Percentiles rank a stretch among this genome's conserved stretches.
These are phyloP conservation scores for Pelargonium australe DNA, from an alignment of 441 rosid genomes.

Conservation along the genomic window DNA sequence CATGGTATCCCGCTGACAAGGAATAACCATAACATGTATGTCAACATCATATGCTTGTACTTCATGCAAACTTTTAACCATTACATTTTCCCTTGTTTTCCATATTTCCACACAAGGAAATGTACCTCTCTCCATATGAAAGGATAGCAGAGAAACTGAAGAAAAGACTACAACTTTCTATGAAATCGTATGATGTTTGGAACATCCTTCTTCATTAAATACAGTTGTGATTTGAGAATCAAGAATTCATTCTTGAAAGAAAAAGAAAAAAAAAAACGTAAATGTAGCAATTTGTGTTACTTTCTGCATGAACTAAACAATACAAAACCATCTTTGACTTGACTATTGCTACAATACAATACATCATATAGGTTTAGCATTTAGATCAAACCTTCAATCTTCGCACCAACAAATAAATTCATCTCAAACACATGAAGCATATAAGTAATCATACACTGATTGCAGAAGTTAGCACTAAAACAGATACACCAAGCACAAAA, in stretches of 20 bases:
- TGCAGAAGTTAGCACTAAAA: background rate
- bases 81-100: too few relatives aligned
- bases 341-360: background rate
- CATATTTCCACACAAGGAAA: too few relatives aligned
- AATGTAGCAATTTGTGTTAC: background rate
- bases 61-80: too few relatives aligned
- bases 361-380: background rate
- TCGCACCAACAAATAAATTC: background rate
- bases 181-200: background rate
- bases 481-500: constrained; percentile 5
- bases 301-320: background rate
- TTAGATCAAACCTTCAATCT: background rate
- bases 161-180: too few relatives aligned
- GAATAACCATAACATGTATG: background rate
- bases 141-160: too few relatives aligned
- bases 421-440: background rate
- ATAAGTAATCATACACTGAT: background rate
- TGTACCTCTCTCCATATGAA: too few relatives aligned
- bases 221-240: background rate
- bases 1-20: background rate
- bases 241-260: background rate
- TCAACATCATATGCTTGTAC: too few relatives aligned
- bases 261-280: too few relatives aligned
- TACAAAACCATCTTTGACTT: background rate
- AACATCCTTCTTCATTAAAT: background rate